These are phyloP conservation scores for Myxozyma udenii DNA, from an alignment of 805 yeast species.

Conservation along the genomic window DNA sequence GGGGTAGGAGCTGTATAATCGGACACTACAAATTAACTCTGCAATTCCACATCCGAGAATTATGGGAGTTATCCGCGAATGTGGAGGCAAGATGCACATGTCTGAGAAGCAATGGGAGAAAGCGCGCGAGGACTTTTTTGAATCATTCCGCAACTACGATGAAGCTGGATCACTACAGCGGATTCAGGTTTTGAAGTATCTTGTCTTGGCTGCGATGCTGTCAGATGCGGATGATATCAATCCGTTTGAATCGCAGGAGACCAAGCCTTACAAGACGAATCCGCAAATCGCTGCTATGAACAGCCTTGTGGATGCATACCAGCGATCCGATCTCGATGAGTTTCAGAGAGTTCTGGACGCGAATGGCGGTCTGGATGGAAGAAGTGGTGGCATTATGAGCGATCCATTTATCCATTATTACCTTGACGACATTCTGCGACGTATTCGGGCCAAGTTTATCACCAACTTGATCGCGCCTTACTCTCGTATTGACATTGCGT, in stretches of 20 bases:
- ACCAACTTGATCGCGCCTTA: constrained; percentile 37
- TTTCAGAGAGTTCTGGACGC: constrained; percentile 27
- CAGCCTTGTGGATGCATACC: constrained; percentile 39
- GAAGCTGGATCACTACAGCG: constrained; percentile 65
- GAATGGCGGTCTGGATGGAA: constrained; percentile 19
- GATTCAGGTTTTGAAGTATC: constrained; percentile 55
- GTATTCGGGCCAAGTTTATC: constrained; percentile 35
- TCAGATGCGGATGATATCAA: constrained; percentile 56
- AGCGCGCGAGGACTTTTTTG: constrained; percentile 56
- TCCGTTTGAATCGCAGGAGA: constrained; percentile 72
- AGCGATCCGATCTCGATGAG: constrained; percentile 29
- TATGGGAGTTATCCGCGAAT: constrained; percentile 70
- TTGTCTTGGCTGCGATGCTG: constrained; percentile 59
- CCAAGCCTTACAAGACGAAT: constrained; percentile 48
- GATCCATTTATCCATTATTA: constrained; percentile 31
- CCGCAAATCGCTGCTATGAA: constrained; percentile 37
- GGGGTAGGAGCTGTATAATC: constrained; percentile 46
- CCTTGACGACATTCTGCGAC: constrained; percentile 32
- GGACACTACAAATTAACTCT: constrained; percentile 49
- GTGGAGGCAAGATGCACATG: constrained; percentile 69
- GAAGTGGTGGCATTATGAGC: constrained; percentile 28
- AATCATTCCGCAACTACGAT: constrained; percentile 57
- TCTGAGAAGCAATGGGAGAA: constrained; percentile 54
- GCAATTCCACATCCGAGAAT: constrained; percentile 75
- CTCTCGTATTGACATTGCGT: constrained; percentile 33